Evolutionary conservation across 2,329 filamentous ascomycete genomes (phyloP), one percentile per base, ranked within the genome.

Genomic region (Alternaria brassicae): DNA sequence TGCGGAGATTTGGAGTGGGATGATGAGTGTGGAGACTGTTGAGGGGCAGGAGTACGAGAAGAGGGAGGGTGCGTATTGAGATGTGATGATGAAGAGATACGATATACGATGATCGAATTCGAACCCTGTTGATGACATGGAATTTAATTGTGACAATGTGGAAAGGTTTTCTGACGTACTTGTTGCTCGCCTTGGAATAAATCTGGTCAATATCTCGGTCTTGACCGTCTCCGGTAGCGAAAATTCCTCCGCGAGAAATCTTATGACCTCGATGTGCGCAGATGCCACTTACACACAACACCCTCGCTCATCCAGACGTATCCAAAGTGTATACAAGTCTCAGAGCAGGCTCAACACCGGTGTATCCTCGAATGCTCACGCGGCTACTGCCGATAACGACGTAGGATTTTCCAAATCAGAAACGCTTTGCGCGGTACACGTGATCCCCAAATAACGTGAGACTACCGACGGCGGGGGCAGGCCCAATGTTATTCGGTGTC

Each of bases 31-130:
- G 6, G 67, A 77, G 45, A 65, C 81, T 5, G 81, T 84, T 1
- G 72, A 80, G 0, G 83, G 82, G 12, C 78, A 82, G 1, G 74
- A 66, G 36, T 89, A 83, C 70, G 68, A 70, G 37, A 67, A 70
- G 28, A 80, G 86, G n/a, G 64, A 72, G 28, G 82, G 79, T 1
- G 83, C 83, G 6, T 88, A 88, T 65, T 88, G 8, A 34, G 6
- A 13, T 10, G 3, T 1, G 6, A 15, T 5, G 12, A 8, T 1
- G 34, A 7, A 37, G 13, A 1, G 0, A 12, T 10, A 12, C 17
- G 3, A 39, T 19, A 3, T 36, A 36, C 32, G 15, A 36, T n/a
- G n/a, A n/a, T n/a, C n/a, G n/a, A n/a, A n/a, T n/a, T n/a, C n/a
- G n/a, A n/a, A n/a, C n/a, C n/a, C n/a, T n/a, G n/a, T n/a, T n/a